Evolutionary conservation across 1,284 basidiomycete species (phyloP).

Genomic region (Earliella scabrosa): DNA sequence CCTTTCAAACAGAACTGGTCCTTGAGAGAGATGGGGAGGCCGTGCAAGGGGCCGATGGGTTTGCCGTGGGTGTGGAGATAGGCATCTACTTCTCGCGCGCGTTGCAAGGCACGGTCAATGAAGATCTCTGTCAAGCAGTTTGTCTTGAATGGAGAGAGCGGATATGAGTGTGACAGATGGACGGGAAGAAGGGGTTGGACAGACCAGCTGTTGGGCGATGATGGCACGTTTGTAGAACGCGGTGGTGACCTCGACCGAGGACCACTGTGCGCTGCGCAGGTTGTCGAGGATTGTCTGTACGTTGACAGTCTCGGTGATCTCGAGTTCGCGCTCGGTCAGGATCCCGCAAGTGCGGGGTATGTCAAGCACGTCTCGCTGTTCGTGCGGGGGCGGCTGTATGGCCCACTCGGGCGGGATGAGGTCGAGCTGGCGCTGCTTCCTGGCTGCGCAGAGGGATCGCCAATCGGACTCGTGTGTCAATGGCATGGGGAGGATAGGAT

Average conservation of each 20-base stretch:
- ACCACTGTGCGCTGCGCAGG: slow-evolving; percentile 55
- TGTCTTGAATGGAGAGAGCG: slow-evolving; percentile 44
- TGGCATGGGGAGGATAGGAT: background rate
- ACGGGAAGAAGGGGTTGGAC: slow-evolving; percentile 30
- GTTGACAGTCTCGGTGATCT: slow-evolving; percentile 64
- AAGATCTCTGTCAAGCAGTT: slow-evolving; percentile 60
- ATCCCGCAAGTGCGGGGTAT: slow-evolving; percentile 65
- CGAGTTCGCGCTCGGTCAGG: slow-evolving; percentile 61
- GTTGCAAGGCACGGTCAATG: slow-evolving; percentile 53
- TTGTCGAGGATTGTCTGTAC: slow-evolving; percentile 52
- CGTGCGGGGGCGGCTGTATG: slow-evolving; percentile 46
- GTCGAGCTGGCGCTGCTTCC: slow-evolving; percentile 53
- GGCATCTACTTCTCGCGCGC: slow-evolving; percentile 56
- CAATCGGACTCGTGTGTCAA: slow-evolving; percentile 40
- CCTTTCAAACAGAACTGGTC: slow-evolving; percentile 61
- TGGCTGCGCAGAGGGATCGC: slow-evolving; percentile 55
- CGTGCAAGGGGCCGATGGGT: slow-evolving; percentile 62
- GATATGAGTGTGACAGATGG: background rate
- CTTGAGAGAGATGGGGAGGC: slow-evolving; percentile 65
- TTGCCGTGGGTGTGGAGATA: slow-evolving; percentile 47
- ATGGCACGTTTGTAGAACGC: slow-evolving; percentile 83
- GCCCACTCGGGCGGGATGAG: slow-evolving; percentile 67
- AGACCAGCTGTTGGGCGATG: slow-evolving; percentile 81
- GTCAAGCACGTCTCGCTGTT: slow-evolving; percentile 55
- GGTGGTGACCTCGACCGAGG: slow-evolving; percentile 68